Evolutionary conservation across 2,329 filamentous ascomycete species (phyloP), one percentile per base, ranked within the genome.

Genomic region (Colletotrichum sojae): DNA sequence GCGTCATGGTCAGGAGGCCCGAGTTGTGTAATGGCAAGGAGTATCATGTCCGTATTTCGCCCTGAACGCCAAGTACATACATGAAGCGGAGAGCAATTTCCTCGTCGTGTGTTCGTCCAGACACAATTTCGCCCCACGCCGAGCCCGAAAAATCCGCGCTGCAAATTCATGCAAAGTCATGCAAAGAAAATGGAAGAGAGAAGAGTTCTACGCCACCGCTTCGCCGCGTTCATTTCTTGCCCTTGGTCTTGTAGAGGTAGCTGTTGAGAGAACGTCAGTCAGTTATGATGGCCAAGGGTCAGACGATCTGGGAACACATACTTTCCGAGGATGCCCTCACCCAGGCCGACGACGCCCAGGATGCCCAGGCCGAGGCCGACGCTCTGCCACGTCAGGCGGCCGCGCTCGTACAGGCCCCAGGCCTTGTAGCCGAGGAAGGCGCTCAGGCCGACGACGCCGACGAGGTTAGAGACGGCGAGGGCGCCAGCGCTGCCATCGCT

Each of bases 381-480:
- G 66, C 78, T 80, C 79, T 85, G 82, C 84, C 84, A 87, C 73
- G 80, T 80, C 58, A 89, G 77, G 52, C 80, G 80, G 52, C 85
- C 85, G 61, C 80, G 81, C 76, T 89, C 84, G 73, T 88, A 88
- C 71, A 89, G 79, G 6, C 83, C 84, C 83, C 86, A 88, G 20
- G 84, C 87, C 78, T 83, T 85, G 80, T 85, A 87, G 46, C 87
- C 86, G 13, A 89, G 77, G 77, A 83, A 87, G 3, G 83, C 82
- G 74, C 86, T 83, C 43, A 89, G 73, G 9, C 86, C 86, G n/a
- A 88, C 80, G 45, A 89, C 81, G 16, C 82, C 83, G 9, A 83
- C 80, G 6, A 87, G 70, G 77, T 89, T 89, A 67, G 79, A 79
- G 43, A 81, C 73, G 36, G 82, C 82, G 40, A 88, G 74, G 16